phyloP scores from a whole-genome alignment of 2,329 filamentous ascomycete genomes.

The Periconia macrospinosa region DNA sequence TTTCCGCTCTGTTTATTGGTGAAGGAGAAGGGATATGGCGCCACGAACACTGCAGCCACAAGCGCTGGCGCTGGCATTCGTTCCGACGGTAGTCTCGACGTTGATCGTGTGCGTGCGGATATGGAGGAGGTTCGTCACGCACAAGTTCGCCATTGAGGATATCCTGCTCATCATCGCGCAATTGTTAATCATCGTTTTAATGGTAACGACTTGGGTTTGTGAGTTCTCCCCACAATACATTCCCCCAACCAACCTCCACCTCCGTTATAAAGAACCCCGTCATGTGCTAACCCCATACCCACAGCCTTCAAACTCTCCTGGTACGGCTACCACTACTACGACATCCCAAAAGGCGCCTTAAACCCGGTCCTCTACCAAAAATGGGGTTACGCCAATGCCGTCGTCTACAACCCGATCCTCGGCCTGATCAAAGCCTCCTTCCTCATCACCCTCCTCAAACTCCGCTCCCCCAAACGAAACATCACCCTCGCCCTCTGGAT shows the following conservation, averaged over 20 bases:
- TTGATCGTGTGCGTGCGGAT: slow-evolving; percentile 6
- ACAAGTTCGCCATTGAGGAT: slow-evolving; percentile 10
- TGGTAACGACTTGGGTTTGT: slow-evolving; percentile 6
- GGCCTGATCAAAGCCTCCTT: slow-evolving; percentile 21
- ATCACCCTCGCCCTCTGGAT: slow-evolving; percentile 18
- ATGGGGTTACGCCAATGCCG: slow-evolving; percentile 17
- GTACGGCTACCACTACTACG: slow-evolving; percentile 16
- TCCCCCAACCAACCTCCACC: not conserved
- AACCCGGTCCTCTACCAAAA: slow-evolving; percentile 6
- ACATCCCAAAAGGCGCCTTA: slow-evolving; percentile 16
- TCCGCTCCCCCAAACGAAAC: slow-evolving; percentile 16
- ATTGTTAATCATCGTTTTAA: slow-evolving; percentile 3
- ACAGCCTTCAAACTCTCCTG: slow-evolving; percentile 8
- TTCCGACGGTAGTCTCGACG: slow-evolving; percentile 8
- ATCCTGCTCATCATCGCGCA: slow-evolving; percentile 9
- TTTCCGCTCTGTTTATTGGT: not conserved
- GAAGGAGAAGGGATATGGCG: slow-evolving; percentile 2
- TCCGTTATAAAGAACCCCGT: not conserved
- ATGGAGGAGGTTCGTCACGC: slow-evolving; percentile 3
- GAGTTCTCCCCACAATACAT: not conserved
- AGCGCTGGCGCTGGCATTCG: slow-evolving; percentile 2
- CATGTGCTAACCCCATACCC: not conserved
- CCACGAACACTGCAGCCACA: slow-evolving; percentile 6
- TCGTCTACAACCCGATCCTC: slow-evolving; percentile 24
- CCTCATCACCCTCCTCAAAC: slow-evolving; percentile 20